Evolutionary conservation across 176 grass and related monocot species (phyloP), one percentile per base, ranked within the genome.

Genomic region (Triticum timopheevii): DNA sequence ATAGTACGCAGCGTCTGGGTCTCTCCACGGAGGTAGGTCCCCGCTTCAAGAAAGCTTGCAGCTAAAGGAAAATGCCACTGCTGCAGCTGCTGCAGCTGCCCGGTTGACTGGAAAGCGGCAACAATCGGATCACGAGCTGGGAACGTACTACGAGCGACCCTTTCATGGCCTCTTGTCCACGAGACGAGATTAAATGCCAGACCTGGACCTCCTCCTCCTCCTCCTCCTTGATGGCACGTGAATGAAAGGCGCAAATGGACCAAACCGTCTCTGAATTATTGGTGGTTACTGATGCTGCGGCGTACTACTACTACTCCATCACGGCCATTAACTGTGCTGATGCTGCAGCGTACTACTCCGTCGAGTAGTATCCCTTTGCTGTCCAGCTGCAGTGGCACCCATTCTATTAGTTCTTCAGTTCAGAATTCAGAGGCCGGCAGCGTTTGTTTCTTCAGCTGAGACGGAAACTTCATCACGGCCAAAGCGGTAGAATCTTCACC

Each of bases 51-150:
- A 83, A 90, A 83, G 66, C 44, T 47, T 78, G 72, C 70, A 36
- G 10, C 64, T 78, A 27, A 86, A 77, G 62, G 44, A 47, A 8
- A n/a, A 3, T 2, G 3, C 15, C 8, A 6, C 36, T 0, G 5
- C 56, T 20, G n/a, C 62, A 49, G 62, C 63, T 58, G 6, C 71
- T 58, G 6, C 71, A 47, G n/a, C 80, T 69, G 64, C 80, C 10
- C 10, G 38, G 80, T 73, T 83, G 84, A 90, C 89, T 6, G 23
- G 25, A 86, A 87, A 86, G 84, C 31, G 73, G 79, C 82, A 75
- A 31, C 82, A 78, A 71, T 30, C 39, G 19, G 13, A 13, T 73
- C 54, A 65, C 49, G 56, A 15, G 50, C 16, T 7, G 49, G 13
- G 49, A 52, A 52, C 49, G 45, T 4, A 30, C 15, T 10, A 25